Conservation (phyloP, 495 filamentous ascomycete genomes). For the Niebla homalea region DNA sequence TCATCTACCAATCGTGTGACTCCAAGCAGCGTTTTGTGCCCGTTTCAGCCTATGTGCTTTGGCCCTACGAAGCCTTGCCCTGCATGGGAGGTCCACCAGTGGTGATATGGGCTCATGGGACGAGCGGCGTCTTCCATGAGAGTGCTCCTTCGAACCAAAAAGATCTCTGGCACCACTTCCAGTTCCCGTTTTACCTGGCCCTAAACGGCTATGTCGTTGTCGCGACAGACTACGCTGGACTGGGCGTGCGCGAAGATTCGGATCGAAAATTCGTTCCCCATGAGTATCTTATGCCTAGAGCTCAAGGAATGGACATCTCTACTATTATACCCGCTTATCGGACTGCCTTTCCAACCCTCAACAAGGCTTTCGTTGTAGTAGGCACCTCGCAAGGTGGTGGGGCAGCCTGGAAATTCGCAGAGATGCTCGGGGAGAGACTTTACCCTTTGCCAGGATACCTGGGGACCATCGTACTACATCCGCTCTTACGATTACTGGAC, state of each 20-base stretch:
- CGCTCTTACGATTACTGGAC: slow-evolving; percentile 14
- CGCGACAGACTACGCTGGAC: slow-evolving; percentile 40
- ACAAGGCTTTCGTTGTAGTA: slow-evolving; percentile 24
- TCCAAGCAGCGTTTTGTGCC: not conserved
- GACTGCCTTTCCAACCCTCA: slow-evolving; percentile 22
- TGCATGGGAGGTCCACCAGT: slow-evolving; percentile 18
- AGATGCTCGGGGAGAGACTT: slow-evolving; percentile 16
- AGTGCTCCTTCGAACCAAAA: slow-evolving; percentile 32
- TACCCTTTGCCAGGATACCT: slow-evolving; percentile 22
- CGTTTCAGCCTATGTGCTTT: slow-evolving; percentile 26
- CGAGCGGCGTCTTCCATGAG: slow-evolving; percentile 30
- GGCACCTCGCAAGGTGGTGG: slow-evolving; percentile 34
- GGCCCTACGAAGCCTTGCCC: slow-evolving; percentile 27
- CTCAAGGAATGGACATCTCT: not conserved
- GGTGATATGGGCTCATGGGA: slow-evolving; percentile 40
- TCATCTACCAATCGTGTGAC: slow-evolving; percentile 7
- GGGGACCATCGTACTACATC: slow-evolving; percentile 25
- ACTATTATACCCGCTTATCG: slow-evolving; percentile 22
- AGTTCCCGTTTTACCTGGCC: slow-evolving; percentile 32
- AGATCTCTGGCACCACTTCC: slow-evolving; percentile 30
- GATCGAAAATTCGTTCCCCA: slow-evolving; percentile 27
- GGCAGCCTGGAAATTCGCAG: slow-evolving; percentile 27
- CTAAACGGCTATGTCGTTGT: slow-evolving; percentile 38
- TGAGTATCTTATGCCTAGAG: slow-evolving; percentile 20
- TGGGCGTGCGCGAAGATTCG: slow-evolving; percentile 29